A percentile compares a stretch with the other conserved stretches of the same genome.
Conservation (phyloP, 1,284 basidiomycete species). For the Puccinia novopanici region DNA sequence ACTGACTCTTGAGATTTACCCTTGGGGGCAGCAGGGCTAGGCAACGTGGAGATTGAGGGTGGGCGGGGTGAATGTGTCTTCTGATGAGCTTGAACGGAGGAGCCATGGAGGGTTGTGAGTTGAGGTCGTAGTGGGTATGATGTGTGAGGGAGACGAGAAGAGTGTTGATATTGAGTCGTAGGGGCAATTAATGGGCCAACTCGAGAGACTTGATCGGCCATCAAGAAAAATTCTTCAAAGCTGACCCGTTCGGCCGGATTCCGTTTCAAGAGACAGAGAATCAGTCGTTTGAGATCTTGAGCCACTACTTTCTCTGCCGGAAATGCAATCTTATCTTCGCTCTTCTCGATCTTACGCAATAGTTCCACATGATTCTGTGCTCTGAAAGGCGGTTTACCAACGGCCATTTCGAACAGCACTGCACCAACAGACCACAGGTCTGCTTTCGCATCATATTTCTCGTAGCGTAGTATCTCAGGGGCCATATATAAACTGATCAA, state of each 20-base stretch:
- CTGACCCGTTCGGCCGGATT: constrained; percentile 80
- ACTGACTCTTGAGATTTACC: neutral
- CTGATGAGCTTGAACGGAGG: neutral
- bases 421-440: constrained; percentile 98
- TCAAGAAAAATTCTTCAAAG: constrained; percentile 89
- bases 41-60: constrained; percentile 39
- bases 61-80: neutral
- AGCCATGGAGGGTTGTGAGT: constrained; percentile 3
- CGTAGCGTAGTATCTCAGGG: constrained; percentile 92
- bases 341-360: constrained; percentile 85
- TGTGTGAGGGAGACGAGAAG: constrained; percentile 5
- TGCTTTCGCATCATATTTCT: constrained; percentile 97
- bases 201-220: constrained; percentile 57
- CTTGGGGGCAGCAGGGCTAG: constrained; percentile 30
- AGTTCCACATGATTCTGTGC: constrained; percentile 96
- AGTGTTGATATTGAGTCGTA: neutral
- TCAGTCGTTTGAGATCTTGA: constrained; percentile 81
- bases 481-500: constrained; percentile 86
- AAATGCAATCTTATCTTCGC: constrained; percentile 75
- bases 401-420: constrained; percentile 91
- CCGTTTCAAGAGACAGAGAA: constrained; percentile 77
- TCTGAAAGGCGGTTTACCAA: constrained; percentile 89
- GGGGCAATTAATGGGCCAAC: constrained; percentile 21
- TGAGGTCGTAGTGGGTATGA: constrained; percentile 17
- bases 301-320: constrained; percentile 80